Base-by-base conservation (phyloP, 257 asterid genomes). In the Misopates orontium region DNA sequence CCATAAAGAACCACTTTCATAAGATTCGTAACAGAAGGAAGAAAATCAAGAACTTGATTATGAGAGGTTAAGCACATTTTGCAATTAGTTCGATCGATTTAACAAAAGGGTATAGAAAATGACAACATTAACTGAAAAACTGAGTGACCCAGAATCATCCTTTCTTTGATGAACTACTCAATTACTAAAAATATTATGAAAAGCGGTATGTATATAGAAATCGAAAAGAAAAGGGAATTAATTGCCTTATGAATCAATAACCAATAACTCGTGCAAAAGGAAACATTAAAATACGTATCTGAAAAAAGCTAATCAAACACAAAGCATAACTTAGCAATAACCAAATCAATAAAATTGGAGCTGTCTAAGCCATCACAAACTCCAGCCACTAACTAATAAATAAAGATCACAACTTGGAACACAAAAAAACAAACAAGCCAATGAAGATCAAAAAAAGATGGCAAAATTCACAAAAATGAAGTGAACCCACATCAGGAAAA, bases 391-490 rank as follows among this genome's bases (percentile, higher is more conserved):
- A 25, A 17, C 69, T 68, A 78, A 50, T 22, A 0, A 52, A 56
- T 39, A 67, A 77, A 62, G 78, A 79, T 82, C 71, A 53, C 70
- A 73, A 60, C 76, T 75, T 44, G 51, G 58, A 47, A 51, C 62
- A 18, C 58, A 70, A 40, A 49, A 63, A 62, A 56, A 7, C 36
- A 3, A n/a, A n/a, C n/a, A n/a, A n/a, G 71, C 24, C 72, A 73
- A 81, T 75, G 73, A 68, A 73, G 71, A 78, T 64, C 60, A 52
- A 66, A 4, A 36, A n/a, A 76, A 54, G 56, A 48, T 14, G 56
- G 20, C 67, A 68, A 57, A 21, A 42, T 60, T 14, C 54, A 48
- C 53, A 51, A 24, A 5, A 40, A 31, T 15, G 6, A 61, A 47
- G 24, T 36, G 16, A 58, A 67, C 69, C 70, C 73, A 67, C 79